Base-by-base conservation (phyloP, 257 asterid genomes). In the Lavandula angustifolia region DNA sequence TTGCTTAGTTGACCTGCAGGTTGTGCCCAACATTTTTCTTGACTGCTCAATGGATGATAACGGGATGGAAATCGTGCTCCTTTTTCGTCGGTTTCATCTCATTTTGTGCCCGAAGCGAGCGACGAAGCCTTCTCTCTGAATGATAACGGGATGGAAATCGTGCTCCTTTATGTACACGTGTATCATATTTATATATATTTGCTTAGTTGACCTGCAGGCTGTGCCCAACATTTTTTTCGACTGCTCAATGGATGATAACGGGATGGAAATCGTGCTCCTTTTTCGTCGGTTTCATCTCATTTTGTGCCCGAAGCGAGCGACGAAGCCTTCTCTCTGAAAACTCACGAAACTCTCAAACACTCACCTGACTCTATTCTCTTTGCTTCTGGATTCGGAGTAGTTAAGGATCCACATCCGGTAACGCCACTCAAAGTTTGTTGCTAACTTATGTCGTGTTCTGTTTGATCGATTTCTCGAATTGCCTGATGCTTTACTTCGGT, bases 1-100 rank as follows among this genome's bases (percentile, higher is more conserved):
- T n/a, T n/a, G n/a, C n/a, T n/a, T n/a, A n/a, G 59, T 44, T 62
- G 70, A 44, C 65, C 10, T 63, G 38, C 54, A 54, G 54, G 10
- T 44, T 35, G 66, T 34, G 61, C 57, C 44, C 67, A 47, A 42
- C 37, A 31, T 22, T 22, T 22, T 22, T 22, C 1, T 22, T 22
- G 27, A 22, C 27, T 22, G 27, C 27, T 22, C 27, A 0, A 22
- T 22, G 27, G 27, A 22, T 22, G 27, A 22, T 22, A 0, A 22
- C 27, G 27, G 27, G 27, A 22, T 22, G 27, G 27, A 22, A 22
- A 22, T 22, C 27, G 27, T 22, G 27, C 27, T 22, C 27, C 27
- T 22, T 22, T 22, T 37, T 37, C 7, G 42, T 37, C 5, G 42
- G 1, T 50, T 18, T 50, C 16, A 29, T 10, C 31, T 22, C 27